Evolutionary conservation across 2,329 filamentous ascomycete genomes (phyloP).

Genomic region (Podosphaera aphanis): DNA sequence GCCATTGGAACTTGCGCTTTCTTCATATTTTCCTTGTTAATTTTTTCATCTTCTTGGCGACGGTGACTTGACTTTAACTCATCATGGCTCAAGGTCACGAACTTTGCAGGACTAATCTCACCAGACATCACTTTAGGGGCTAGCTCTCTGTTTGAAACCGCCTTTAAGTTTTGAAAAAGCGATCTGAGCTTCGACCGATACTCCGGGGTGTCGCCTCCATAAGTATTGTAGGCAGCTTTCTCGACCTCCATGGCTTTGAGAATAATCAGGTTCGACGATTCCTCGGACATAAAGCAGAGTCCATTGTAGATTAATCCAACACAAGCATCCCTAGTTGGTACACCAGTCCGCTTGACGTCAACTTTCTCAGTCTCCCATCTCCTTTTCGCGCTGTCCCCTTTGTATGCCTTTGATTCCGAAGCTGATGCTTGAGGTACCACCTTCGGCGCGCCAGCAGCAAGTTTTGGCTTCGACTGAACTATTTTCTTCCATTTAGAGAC

Average conservation of each 20-base stretch:
- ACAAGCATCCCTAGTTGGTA: slow-evolving; percentile 55
- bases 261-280: slow-evolving; percentile 47
- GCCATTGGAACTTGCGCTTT: slow-evolving; percentile 85
- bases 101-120: slow-evolving; percentile 44
- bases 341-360: slow-evolving; percentile 51
- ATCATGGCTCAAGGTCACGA: slow-evolving; percentile 71
- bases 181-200: slow-evolving; percentile 83
- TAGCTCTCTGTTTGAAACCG: slow-evolving; percentile 61
- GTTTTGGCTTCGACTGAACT: slow-evolving; percentile 35
- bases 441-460: slow-evolving; percentile 10
- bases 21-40: slow-evolving; percentile 87
- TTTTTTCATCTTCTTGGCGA: slow-evolving; percentile 47
- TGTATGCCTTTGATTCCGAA: slow-evolving; percentile 26
- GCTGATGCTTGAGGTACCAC: slow-evolving; percentile 16
- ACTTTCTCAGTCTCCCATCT: slow-evolving; percentile 64
- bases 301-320: slow-evolving; percentile 89
- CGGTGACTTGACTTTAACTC: slow-evolving; percentile 78
- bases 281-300: slow-evolving; percentile 45
- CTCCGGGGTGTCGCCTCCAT: slow-evolving; percentile 44
- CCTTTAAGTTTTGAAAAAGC: slow-evolving; percentile 85
- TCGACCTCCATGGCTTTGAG: slow-evolving; percentile 64
- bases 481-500: slow-evolving; percentile 72
- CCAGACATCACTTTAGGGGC: slow-evolving; percentile 53
- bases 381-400: slow-evolving; percentile 53
- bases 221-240: slow-evolving; percentile 44